These are phyloP conservation scores for Ascochyta clinopodiicola DNA, from an alignment of 2,329 filamentous ascomycete species.

Conservation along the genomic window DNA sequence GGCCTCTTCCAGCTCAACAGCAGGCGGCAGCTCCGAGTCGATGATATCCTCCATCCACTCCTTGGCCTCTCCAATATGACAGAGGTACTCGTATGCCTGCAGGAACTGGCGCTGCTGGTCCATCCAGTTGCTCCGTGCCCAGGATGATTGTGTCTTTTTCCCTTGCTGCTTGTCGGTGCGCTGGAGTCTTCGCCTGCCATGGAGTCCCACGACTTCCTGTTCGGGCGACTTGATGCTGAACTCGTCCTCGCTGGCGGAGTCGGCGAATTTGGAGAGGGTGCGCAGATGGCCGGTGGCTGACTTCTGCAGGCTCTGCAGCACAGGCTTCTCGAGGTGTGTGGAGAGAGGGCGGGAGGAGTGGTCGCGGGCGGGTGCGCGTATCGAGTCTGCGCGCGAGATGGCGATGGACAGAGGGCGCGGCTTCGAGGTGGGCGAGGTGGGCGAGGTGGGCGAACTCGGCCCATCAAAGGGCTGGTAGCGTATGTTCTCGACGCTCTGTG, in stretches of 20 bases:
- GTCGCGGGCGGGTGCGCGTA: conserved; percentile 46
- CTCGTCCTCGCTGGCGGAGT: conserved; percentile 76
- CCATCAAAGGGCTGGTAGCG: conserved; percentile 54
- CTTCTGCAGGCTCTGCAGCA: conserved; percentile 81
- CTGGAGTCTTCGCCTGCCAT: conserved; percentile 83
- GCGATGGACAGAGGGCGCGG: conserved; percentile 52
- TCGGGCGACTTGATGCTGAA: conserved; percentile 79
- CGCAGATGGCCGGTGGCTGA: conserved; percentile 90
- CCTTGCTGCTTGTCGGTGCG: conserved; percentile 63
- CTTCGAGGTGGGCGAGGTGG: conserved; percentile 52
- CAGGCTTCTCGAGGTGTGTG: conserved; percentile 53
- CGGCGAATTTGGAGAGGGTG: conserved; percentile 81
- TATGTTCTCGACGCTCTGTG: conserved; percentile 52
- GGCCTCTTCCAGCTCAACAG: conserved; percentile 92
- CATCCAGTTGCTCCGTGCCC: conserved; percentile 95
- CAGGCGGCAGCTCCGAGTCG: conserved; percentile 82
- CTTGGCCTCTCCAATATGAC: conserved; percentile 97
- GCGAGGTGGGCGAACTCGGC: conserved; percentile 43
- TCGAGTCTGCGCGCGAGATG: conserved; percentile 47
- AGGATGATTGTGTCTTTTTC: conserved; percentile 63
- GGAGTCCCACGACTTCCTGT: conserved; percentile 86
- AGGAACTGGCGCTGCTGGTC: conserved; percentile 96
- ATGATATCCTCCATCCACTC: conserved; percentile 98
- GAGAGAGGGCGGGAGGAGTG: conserved; percentile 40
- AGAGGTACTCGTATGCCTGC: conserved; percentile 97